Base-by-base conservation (phyloP, 2,329 filamentous ascomycete genomes). In the Anthostomella pinea region DNA sequence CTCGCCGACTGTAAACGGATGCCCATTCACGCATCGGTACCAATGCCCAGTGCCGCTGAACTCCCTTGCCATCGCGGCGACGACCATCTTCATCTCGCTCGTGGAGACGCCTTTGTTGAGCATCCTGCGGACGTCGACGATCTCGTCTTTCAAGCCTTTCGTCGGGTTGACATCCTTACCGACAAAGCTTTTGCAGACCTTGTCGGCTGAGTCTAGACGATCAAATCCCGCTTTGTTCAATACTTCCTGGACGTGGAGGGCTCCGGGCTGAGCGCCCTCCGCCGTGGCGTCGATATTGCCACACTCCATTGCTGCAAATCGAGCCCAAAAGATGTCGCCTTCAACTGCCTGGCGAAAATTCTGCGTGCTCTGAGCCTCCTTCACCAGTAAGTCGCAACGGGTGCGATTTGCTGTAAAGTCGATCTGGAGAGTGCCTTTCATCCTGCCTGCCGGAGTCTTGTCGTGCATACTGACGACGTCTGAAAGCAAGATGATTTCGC, bases 1-100 rank as follows among this genome's bases (percentile, higher is more conserved):
- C 43, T 84, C 77, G 1, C 79, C 79, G 20, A 85, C 69, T 0
- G 79, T 77, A 46, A 85, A 81, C 3, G 30, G 31, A 15, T 39
- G 37, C 13, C 37, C 31, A 25, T 39, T 39, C 14, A 13, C 4
- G 21, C 37, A 39, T 2, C 3, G 15, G 23, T 35, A 39, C 31
- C 26, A 39, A n/a, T 39, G 37, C 6, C 37, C 37, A 4, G 25
- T 34, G 10, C 31, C 37, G n/a, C 3, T 17, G 10, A 39, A 20
- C 16, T 35, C 37, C n/a, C n/a, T 25, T 3, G 31, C 29, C 30
- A 39, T 35, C 2, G 31, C 37, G n/a, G n/a, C n/a, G n/a, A n/a
- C n/a, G n/a, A n/a, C n/a, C n/a, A n/a, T n/a, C n/a, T n/a, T n/a
- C n/a, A n/a, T n/a, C n/a, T n/a, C n/a, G n/a, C n/a, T n/a, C n/a